These are phyloP conservation scores for Suillus plorans DNA, from an alignment of 768 basidiomycete genomes.

Conservation along the genomic window DNA sequence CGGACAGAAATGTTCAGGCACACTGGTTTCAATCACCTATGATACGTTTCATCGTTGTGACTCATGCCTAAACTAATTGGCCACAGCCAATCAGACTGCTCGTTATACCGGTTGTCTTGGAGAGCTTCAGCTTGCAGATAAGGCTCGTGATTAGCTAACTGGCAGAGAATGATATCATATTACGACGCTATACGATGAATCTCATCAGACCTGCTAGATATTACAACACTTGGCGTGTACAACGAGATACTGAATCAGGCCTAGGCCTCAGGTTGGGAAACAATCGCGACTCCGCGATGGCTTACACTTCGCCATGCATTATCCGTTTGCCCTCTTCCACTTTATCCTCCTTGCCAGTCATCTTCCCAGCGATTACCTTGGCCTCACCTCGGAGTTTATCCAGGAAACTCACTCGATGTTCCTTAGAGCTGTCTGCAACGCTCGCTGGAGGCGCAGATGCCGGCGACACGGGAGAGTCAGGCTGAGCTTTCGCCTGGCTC, in stretches of 20 bases:
- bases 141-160: not conserved
- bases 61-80: not conserved
- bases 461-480: not conserved
- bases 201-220: no score
- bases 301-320: slow-evolving; percentile 25
- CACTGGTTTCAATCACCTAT: not conserved
- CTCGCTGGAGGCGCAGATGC: not conserved
- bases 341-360: slow-evolving; percentile 28
- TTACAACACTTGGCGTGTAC: not conserved
- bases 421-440: slow-evolving; percentile 1
- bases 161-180: not conserved
- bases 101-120: not conserved
- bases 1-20: not conserved
- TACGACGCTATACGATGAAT: not conserved
- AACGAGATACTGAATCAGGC: no score
- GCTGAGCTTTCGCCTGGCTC: slow-evolving; percentile 11
- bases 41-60: not conserved
- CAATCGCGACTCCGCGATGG: not conserved
- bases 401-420: slow-evolving; percentile 25
- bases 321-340: slow-evolving; percentile 29
- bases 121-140: not conserved
- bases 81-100: not conserved
- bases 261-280: no score
- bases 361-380: slow-evolving; percentile 30
- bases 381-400: slow-evolving; percentile 34